Evolutionary conservation across 1,284 basidiomycete species (phyloP).

Genomic region (Coriolopsis trogii): DNA sequence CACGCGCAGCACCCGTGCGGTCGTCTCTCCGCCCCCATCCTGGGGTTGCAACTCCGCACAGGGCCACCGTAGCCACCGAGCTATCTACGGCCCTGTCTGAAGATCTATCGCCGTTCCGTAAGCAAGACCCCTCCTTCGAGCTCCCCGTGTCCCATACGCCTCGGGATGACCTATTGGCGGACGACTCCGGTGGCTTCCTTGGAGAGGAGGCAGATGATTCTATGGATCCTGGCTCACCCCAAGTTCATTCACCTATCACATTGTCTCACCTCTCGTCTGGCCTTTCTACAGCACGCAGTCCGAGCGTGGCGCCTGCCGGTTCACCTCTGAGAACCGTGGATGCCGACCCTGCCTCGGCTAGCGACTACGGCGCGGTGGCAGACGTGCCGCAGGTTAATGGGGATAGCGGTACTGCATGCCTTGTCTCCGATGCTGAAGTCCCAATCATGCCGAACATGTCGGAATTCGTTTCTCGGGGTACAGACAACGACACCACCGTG

Average conservation of each 20-base stretch:
- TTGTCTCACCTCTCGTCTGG: constrained; percentile 21
- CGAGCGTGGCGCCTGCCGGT: constrained; percentile 6
- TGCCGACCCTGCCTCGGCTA: too few relatives aligned
- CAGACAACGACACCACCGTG: not conserved
- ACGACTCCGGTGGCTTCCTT: constrained; percentile 18
- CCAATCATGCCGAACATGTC: constrained; percentile 2
- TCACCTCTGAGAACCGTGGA: not conserved
- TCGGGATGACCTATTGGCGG: constrained; percentile 22
- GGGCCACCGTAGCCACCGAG: constrained; percentile 22
- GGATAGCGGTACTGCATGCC: not conserved
- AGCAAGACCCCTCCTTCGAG: constrained; percentile 28
- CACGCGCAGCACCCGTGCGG: constrained; percentile 18
- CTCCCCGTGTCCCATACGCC: constrained; percentile 16
- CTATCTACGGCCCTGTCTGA: constrained; percentile 29
- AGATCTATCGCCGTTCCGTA: constrained; percentile 28
- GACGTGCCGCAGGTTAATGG: not conserved
- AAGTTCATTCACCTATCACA: constrained; percentile 15
- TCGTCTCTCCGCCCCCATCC: constrained; percentile 28
- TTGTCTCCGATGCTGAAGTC: not conserved
- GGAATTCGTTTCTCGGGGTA: not conserved
- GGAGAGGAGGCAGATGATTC: constrained; percentile 10
- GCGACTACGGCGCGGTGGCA: too few relatives aligned
- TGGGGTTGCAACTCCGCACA: constrained; percentile 28
- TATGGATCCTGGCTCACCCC: constrained; percentile 4
- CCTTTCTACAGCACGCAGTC: not conserved